These are phyloP conservation scores for Lanmaoa pseudosensibilis DNA, from an alignment of 768 basidiomycete species.

Conservation along the genomic window DNA sequence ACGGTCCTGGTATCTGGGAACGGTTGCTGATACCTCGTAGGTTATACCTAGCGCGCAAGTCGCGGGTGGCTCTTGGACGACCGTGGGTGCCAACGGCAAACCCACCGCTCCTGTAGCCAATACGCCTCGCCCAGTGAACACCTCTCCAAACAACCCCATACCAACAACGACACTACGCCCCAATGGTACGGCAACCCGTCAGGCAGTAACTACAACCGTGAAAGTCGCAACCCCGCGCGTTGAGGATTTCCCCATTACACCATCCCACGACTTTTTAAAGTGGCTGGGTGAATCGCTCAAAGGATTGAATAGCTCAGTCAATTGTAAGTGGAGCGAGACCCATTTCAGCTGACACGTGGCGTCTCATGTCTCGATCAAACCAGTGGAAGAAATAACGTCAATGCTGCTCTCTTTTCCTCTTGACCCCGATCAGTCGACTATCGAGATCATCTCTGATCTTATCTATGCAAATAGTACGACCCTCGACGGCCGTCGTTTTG, in stretches of 20 bases:
- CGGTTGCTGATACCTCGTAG: constrained; percentile 24
- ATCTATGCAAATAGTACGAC: constrained; percentile 95
- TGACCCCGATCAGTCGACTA: constrained; percentile 77
- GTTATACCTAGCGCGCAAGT: constrained; percentile 29
- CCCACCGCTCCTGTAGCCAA: constrained; percentile 27
- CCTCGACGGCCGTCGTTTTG: constrained; percentile 92
- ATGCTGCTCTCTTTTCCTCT: constrained; percentile 95
- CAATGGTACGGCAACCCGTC: constrained; percentile 38
- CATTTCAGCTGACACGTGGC: constrained; percentile 1
- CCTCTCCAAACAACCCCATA: constrained; percentile 29
- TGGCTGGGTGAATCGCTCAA: constrained; percentile 89
- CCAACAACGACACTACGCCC: constrained; percentile 37
- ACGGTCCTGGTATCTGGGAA: not conserved
- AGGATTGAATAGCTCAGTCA: constrained; percentile 57
- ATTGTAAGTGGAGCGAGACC: constrained; percentile 41
- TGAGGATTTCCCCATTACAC: constrained; percentile 65
- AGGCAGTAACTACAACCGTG: constrained; percentile 37
- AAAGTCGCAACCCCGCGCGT: constrained; percentile 37
- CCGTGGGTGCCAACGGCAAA: constrained; percentile 81
- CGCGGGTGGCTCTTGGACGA: constrained; percentile 75
- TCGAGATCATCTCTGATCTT: constrained; percentile 92
- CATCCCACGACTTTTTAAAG: constrained; percentile 87
- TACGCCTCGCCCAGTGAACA: constrained; percentile 37
- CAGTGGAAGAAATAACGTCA: constrained; percentile 94
- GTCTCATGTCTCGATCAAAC: constrained; percentile 21